Evolutionary conservation across 495 filamentous ascomycete genomes (phyloP).

Genomic region (Aspergillus funiculosus): DNA sequence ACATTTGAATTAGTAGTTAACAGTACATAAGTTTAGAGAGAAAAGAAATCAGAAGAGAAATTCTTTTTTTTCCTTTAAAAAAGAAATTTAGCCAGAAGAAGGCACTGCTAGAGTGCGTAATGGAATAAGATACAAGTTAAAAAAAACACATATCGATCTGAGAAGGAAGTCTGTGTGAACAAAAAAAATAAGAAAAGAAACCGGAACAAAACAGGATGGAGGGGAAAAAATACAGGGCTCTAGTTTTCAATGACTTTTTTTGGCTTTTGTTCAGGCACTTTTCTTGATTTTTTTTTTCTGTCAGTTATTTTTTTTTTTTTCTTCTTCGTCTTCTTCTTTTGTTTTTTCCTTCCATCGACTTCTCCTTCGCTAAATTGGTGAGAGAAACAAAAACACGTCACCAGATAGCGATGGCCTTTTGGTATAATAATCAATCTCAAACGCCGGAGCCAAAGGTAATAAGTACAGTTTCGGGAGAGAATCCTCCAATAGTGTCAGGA

Average conservation of each 20-base stretch:
- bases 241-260: constrained; percentile 13
- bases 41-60: constrained; percentile 1
- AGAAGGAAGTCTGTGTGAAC: constrained; percentile 8
- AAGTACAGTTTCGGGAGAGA: constrained; percentile 29
- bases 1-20: constrained; percentile 2
- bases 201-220: constrained; percentile 14
- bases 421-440: constrained; percentile 31
- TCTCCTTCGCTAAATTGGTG: constrained; percentile 5
- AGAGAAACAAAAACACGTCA: constrained; percentile 12
- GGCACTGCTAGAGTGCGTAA: background rate
- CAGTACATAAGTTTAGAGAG: constrained; percentile 9
- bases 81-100: background rate
- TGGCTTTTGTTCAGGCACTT: constrained; percentile 7
- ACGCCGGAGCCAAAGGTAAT: constrained; percentile 40
- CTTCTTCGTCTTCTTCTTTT: background rate
- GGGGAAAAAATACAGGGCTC: constrained; percentile 16
- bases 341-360: constrained; percentile 1
- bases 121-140: background rate
- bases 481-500: constrained; percentile 2
- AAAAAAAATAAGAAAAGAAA: constrained; percentile 11
- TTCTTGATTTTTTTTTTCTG: constrained; percentile 9
- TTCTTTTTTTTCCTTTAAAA: background rate
- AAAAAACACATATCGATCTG: constrained; percentile 2
- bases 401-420: constrained; percentile 19
- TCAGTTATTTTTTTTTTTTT: background rate